These are phyloP conservation scores for Penicillium dipodomyicola DNA, from an alignment of 495 filamentous ascomycete genomes.

Conservation along the genomic window DNA sequence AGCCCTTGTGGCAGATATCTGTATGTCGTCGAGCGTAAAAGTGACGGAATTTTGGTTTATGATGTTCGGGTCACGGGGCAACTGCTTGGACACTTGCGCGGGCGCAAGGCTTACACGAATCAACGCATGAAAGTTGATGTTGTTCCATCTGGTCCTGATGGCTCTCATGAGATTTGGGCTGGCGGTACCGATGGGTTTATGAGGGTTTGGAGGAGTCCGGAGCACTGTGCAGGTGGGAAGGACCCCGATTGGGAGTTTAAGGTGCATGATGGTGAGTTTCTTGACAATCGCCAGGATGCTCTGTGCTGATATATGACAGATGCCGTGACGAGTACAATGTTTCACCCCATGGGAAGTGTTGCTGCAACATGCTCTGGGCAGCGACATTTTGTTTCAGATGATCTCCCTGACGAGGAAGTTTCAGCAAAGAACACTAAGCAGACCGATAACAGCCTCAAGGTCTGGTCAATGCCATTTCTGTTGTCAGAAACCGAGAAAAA, in stretches of 20 bases:
- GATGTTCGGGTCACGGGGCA: conserved; percentile 74
- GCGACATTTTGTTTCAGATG: conserved; percentile 29
- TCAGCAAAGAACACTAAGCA: not conserved
- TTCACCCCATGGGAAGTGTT: conserved; percentile 67
- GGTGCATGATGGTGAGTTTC: conserved; percentile 50
- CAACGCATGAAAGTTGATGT: conserved; percentile 80
- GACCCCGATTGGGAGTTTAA: conserved; percentile 58
- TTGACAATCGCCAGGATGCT: not conserved
- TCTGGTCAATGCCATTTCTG: conserved; percentile 54
- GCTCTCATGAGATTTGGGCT: conserved; percentile 76
- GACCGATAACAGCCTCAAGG: conserved; percentile 60
- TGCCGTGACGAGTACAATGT: conserved; percentile 59
- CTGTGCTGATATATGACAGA: conserved; percentile 34
- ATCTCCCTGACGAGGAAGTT: conserved; percentile 10
- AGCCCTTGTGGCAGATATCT: conserved; percentile 85
- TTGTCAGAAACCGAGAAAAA: not conserved
- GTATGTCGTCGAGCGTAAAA: conserved; percentile 79
- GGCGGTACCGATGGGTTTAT: conserved; percentile 78
- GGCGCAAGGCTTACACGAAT: conserved; percentile 68
- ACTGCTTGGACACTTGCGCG: conserved; percentile 66
- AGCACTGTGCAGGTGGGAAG: conserved; percentile 51
- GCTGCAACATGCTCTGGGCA: conserved; percentile 75
- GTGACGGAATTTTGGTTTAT: conserved; percentile 71
- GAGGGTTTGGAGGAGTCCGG: conserved; percentile 69
- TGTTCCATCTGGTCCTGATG: conserved; percentile 37